Evolutionary conservation across 2,329 filamentous ascomycete species (phyloP).

Genomic region (Epichloe uncinata): DNA sequence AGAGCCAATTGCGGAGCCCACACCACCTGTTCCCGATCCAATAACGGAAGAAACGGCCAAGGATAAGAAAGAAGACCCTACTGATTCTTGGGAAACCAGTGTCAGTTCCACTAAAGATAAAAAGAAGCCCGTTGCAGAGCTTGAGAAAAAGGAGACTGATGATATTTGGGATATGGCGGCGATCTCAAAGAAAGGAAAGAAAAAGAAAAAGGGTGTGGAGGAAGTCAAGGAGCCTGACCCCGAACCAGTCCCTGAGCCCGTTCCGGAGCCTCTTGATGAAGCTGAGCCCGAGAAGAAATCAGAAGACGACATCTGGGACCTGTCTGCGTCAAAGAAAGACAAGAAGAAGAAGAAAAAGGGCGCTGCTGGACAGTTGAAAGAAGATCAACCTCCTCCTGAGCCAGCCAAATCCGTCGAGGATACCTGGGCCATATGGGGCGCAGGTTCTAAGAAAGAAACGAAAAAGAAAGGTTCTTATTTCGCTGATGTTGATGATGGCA

Average conservation of each 20-base stretch:
- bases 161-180: slow-evolving; percentile 13
- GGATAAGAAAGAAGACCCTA: slow-evolving; percentile 9
- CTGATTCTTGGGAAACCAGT: slow-evolving; percentile 16
- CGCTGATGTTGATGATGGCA: neutral
- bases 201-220: slow-evolving; percentile 13
- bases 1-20: no score
- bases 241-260: slow-evolving; percentile 11
- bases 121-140: slow-evolving; percentile 8
- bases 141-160: slow-evolving; percentile 19
- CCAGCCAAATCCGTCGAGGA: slow-evolving; percentile 1
- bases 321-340: slow-evolving; percentile 5
- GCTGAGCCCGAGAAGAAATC: neutral
- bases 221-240: slow-evolving; percentile 11
- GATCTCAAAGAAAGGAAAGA: slow-evolving; percentile 17
- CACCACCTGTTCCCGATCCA: no score
- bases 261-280: slow-evolving; percentile 8
- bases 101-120: slow-evolving; percentile 7
- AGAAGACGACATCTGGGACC: slow-evolving; percentile 11
- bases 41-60: slow-evolving; percentile 8
- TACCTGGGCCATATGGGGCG: slow-evolving; percentile 1
- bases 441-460: slow-evolving; percentile 8
- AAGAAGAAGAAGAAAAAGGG: slow-evolving; percentile 12
- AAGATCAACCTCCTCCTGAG: neutral
- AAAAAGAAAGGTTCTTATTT: slow-evolving; percentile 4
- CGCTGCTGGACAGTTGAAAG: neutral